phyloP scores from a whole-genome alignment of 495 filamentous ascomycete genomes.

The Penicillium bialowiezense region DNA sequence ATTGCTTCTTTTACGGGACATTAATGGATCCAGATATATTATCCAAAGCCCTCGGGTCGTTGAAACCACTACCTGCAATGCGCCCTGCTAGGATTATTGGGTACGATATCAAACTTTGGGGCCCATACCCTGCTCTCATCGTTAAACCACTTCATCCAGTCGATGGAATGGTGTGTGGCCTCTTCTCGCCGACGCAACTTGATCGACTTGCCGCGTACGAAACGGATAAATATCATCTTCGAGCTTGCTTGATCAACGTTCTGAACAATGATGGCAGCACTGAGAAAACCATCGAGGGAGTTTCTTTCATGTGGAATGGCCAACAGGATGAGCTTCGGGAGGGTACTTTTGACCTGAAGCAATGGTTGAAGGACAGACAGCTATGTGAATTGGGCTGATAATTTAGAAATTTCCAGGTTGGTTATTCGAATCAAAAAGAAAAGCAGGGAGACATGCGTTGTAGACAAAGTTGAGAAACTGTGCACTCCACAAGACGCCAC shows the following conservation, averaged over 20 bases:
- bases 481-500: too few species aligned
- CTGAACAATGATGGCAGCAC: conserved; percentile 5
- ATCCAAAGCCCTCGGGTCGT: background rate
- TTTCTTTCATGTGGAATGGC: conserved; percentile 17
- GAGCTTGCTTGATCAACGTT: conserved; percentile 11
- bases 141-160: conserved; percentile 3
- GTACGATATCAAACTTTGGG: conserved; percentile 13
- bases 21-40: conserved; percentile 11
- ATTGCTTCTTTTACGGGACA: conserved; percentile 16
- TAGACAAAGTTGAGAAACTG: too few species aligned
- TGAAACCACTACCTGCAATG: conserved; percentile 1
- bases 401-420: too few species aligned
- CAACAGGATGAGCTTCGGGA: conserved; percentile 7
- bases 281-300: conserved; percentile 6
- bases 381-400: conserved; percentile 3
- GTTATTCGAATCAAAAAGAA: too few species aligned
- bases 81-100: conserved; percentile 11
- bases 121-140: conserved; percentile 11
- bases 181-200: conserved; percentile 7
- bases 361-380: conserved; percentile 11
- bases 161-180: conserved; percentile 7
- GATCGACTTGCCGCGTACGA: conserved; percentile 14
- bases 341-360: conserved; percentile 11
- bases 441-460: too few species aligned
- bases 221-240: conserved; percentile 9